Conservation (phyloP, 208 protist genomes). For the Acanthamoeba culbertsoni region DNA sequence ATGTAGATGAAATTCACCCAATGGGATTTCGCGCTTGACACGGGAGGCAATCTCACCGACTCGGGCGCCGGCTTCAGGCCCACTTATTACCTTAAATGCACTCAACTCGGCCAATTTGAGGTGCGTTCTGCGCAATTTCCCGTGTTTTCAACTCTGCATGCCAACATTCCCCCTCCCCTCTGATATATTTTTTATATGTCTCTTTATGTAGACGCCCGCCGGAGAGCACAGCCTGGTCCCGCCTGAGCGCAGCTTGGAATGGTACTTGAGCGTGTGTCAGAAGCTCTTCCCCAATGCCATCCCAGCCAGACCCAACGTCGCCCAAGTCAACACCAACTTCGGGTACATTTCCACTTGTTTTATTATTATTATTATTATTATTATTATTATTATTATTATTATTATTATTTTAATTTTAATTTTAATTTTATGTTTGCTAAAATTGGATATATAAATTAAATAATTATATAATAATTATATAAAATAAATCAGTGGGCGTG, state of each 20-base stretch:
- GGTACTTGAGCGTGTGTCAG: conserved; percentile 26
- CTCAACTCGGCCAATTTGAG: conserved; percentile 56
- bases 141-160: too few relatives aligned
- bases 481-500: neutral
- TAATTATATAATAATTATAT: too few relatives aligned
- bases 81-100: conserved; percentile 59
- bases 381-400: neutral
- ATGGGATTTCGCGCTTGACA: conserved; percentile 43
- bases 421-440: too few relatives aligned
- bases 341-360: neutral
- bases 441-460: too few relatives aligned
- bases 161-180: too few relatives aligned
- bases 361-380: neutral
- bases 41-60: neutral
- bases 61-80: neutral
- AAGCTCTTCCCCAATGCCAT: conserved; percentile 13
- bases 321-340: neutral
- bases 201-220: too few relatives aligned
- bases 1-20: neutral
- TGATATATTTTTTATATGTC: too few relatives aligned
- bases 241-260: neutral
- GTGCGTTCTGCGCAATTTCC: neutral
- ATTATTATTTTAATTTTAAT: neutral
- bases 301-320: neutral
- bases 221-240: neutral